phyloP scores from a whole-genome alignment of 495 filamentous ascomycete genomes.

The Physcia stellaris region DNA sequence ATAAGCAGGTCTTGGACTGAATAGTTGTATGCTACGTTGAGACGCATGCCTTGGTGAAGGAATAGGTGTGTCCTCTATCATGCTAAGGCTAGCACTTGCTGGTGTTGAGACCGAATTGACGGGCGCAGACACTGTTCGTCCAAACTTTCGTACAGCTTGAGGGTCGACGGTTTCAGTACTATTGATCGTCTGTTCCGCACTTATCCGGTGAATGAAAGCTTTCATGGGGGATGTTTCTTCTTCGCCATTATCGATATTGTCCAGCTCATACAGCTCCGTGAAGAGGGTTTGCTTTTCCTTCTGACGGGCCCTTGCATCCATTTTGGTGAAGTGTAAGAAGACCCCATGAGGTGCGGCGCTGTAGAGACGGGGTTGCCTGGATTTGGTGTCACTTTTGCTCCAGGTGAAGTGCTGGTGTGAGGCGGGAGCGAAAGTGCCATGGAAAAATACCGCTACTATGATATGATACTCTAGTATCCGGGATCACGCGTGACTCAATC shows the following conservation, averaged over 20 bases:
- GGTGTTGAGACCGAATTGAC: constrained; percentile 1
- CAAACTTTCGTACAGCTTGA: neutral
- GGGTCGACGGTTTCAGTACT: neutral
- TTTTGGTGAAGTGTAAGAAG: too few species aligned
- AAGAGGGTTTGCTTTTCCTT: neutral
- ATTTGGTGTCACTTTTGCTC: too few species aligned
- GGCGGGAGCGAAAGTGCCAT: too few species aligned
- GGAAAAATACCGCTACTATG: too few species aligned
- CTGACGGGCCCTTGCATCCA: too few species aligned
- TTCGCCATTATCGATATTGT: neutral
- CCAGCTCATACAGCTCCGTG: neutral
- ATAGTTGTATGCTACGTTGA: neutral
- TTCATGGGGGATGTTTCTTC: too few species aligned
- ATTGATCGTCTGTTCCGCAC: neutral
- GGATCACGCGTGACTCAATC: too few species aligned
- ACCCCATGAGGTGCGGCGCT: too few species aligned
- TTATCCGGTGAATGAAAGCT: too few species aligned
- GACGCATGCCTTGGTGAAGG: neutral
- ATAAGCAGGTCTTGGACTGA: constrained; percentile 9
- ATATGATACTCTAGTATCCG: too few species aligned
- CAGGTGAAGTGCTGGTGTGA: too few species aligned
- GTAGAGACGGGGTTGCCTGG: too few species aligned
- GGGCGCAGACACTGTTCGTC: constrained; percentile 7
- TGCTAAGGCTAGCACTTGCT: constrained; percentile 1
- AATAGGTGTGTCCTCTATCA: neutral